These are phyloP conservation scores for Phytophthora sp. DNA, from an alignment of 352 stramenopile species.

Conservation along the genomic window DNA sequence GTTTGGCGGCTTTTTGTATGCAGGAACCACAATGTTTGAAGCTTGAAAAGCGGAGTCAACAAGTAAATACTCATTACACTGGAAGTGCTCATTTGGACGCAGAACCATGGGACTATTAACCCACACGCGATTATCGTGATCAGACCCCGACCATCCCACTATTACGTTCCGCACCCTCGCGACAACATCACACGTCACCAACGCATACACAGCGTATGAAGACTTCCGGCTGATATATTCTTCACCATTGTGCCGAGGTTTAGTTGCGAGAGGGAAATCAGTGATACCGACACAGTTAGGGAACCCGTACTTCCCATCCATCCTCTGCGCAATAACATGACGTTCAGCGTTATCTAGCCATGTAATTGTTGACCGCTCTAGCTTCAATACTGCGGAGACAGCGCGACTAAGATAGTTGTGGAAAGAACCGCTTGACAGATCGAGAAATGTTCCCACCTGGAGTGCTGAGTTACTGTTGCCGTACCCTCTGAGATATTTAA, in stretches of 20 bases:
- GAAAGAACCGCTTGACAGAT: background rate
- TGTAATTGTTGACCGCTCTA: conserved; percentile 1
- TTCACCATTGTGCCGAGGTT: conserved; percentile 26
- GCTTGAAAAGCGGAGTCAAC: background rate
- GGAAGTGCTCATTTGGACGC: background rate
- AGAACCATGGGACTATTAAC: conserved; percentile 3
- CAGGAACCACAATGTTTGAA: conserved; percentile 1
- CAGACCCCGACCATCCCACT: background rate
- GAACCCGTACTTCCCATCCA: conserved; percentile 26
- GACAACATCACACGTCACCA: conserved; percentile 9
- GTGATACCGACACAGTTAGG: conserved; percentile 30
- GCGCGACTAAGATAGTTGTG: conserved; percentile 9
- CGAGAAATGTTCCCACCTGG: conserved; percentile 1
- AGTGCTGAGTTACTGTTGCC: conserved; percentile 6
- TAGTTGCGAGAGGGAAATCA: conserved; percentile 27
- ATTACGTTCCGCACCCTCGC: background rate
- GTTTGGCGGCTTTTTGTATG: background rate
- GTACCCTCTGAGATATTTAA: conserved; percentile 12
- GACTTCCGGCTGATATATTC: conserved; percentile 32
- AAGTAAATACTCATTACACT: background rate
- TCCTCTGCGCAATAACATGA: conserved; percentile 7
- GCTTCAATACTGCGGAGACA: conserved; percentile 1
- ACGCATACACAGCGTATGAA: conserved; percentile 21
- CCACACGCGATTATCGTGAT: background rate
- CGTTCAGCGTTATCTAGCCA: conserved; percentile 12